Percentiles rank a stretch among this genome's conserved stretches.
phyloP scores from a whole-genome alignment of 192 early-diverging fungal genomes.

The Backusella psychrophila region DNA sequence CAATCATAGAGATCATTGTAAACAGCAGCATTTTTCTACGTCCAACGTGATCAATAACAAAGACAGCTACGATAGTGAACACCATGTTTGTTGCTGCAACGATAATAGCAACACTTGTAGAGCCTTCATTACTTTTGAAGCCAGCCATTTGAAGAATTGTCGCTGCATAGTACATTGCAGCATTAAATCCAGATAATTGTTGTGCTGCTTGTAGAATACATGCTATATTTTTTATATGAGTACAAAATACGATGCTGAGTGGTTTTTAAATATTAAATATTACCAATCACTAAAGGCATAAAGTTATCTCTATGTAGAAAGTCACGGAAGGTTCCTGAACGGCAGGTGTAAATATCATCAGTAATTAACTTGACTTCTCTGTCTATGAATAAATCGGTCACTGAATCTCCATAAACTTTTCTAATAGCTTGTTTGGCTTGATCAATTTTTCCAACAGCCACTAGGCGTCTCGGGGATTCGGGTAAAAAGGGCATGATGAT shows the following conservation, averaged over 20 bases:
- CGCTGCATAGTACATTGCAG: slow-evolving; percentile 55
- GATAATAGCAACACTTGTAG: slow-evolving; percentile 47
- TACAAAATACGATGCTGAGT: neutral
- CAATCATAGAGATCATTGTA: slow-evolving; percentile 47
- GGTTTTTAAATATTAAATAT: neutral
- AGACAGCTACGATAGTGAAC: slow-evolving; percentile 41
- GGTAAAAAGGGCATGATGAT: slow-evolving; percentile 46
- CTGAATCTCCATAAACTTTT: slow-evolving; percentile 35
- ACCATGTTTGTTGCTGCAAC: slow-evolving; percentile 51
- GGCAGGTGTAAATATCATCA: slow-evolving; percentile 31
- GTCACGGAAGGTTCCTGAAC: slow-evolving; percentile 40
- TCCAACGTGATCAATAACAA: slow-evolving; percentile 46
- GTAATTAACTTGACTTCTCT: slow-evolving; percentile 35
- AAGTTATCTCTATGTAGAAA: slow-evolving; percentile 29
- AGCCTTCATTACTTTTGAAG: slow-evolving; percentile 44
- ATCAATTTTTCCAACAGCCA: slow-evolving; percentile 37
- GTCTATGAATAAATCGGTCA: slow-evolving; percentile 36
- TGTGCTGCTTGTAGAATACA: slow-evolving; percentile 49
- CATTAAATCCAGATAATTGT: slow-evolving; percentile 54
- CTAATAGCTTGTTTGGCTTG: slow-evolving; percentile 37
- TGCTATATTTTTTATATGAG: slow-evolving; percentile 18
- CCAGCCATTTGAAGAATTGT: slow-evolving; percentile 59
- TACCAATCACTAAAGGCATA: slow-evolving; percentile 49
- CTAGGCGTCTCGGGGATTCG: slow-evolving; percentile 48
- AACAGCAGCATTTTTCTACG: slow-evolving; percentile 45